These are phyloP conservation scores for Populus alba DNA, from an alignment of 345 rosid species.

Conservation along the genomic window DNA sequence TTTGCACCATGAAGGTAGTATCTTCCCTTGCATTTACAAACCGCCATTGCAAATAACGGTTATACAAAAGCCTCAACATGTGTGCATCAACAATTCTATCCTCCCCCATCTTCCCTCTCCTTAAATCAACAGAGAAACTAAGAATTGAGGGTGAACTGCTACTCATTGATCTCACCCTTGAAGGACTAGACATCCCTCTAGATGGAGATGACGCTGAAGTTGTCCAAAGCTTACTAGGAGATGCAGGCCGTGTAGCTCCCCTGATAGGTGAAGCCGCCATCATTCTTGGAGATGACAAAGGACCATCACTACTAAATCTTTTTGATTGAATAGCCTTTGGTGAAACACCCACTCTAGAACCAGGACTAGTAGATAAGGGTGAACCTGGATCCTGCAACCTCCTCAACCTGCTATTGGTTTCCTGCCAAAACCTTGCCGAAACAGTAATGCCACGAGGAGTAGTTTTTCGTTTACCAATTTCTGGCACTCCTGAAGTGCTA, in stretches of 20 bases:
- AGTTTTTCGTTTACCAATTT: constrained; percentile 43
- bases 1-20: constrained; percentile 64
- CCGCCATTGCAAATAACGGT: constrained; percentile 80
- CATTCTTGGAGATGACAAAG: constrained; percentile 54
- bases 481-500: constrained; percentile 57
- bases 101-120: constrained; percentile 85
- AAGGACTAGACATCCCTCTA: constrained; percentile 72
- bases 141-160: constrained; percentile 67
- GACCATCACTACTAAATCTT: constrained; percentile 59
- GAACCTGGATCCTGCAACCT: constrained; percentile 85
- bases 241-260: constrained; percentile 61
- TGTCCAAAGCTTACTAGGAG: constrained; percentile 79
- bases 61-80: constrained; percentile 76
- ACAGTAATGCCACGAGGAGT: constrained; percentile 42
- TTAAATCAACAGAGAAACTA: constrained; percentile 77
- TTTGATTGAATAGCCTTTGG: constrained; percentile 61
- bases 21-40: constrained; percentile 78
- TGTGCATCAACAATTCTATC: constrained; percentile 73
- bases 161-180: constrained; percentile 49
- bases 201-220: constrained; percentile 50
- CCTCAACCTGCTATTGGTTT: constrained; percentile 83
- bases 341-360: constrained; percentile 47
- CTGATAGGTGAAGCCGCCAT: constrained; percentile 56
- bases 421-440: constrained; percentile 94
- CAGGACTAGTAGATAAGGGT: constrained; percentile 58